Evolutionary conservation across 2,329 filamentous ascomycete genomes (phyloP).

Genomic region (Coniochaeta sp.): DNA sequence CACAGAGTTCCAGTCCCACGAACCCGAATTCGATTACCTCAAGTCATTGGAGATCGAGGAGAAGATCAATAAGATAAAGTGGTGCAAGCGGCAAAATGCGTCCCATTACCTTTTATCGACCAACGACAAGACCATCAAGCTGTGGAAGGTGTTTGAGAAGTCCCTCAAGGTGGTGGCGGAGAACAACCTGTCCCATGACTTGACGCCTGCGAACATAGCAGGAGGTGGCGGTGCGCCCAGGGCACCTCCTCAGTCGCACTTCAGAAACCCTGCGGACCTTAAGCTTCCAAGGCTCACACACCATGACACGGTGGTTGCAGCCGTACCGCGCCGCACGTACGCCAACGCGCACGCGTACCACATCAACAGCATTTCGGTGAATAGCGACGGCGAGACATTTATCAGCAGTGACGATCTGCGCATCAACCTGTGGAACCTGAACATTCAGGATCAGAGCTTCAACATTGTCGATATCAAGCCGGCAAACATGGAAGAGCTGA

Average conservation of each 20-base stretch:
- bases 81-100: conserved; percentile 96
- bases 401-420: conserved; percentile 97
- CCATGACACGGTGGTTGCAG: conserved; percentile 95
- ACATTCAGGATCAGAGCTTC: conserved; percentile 99
- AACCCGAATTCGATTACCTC: conserved; percentile 98
- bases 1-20: conserved; percentile 98
- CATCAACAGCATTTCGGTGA: conserved; percentile 99
- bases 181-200: conserved; percentile 93
- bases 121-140: conserved; percentile 99
- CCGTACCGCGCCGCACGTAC: conserved; percentile 91
- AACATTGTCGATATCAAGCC: conserved; percentile 99
- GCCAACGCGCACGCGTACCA: conserved; percentile 98
- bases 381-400: conserved; percentile 98
- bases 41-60: conserved; percentile 99
- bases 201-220: conserved; percentile 67
- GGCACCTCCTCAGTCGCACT: conserved; percentile 62
- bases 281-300: conserved; percentile 95
- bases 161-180: conserved; percentile 97
- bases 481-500: conserved; percentile 98
- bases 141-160: conserved; percentile 99
- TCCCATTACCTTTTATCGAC: conserved; percentile 97
- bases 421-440: conserved; percentile 98
- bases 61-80: conserved; percentile 99
- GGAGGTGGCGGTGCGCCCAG: conserved; percentile 74
- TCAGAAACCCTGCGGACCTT: conserved; percentile 73